A percentile compares a stretch with the other conserved stretches of the same genome.
These are phyloP conservation scores for Lasiosphaeriaceae sp. DNA, from an alignment of 495 filamentous ascomycete genomes.

Conservation along the genomic window DNA sequence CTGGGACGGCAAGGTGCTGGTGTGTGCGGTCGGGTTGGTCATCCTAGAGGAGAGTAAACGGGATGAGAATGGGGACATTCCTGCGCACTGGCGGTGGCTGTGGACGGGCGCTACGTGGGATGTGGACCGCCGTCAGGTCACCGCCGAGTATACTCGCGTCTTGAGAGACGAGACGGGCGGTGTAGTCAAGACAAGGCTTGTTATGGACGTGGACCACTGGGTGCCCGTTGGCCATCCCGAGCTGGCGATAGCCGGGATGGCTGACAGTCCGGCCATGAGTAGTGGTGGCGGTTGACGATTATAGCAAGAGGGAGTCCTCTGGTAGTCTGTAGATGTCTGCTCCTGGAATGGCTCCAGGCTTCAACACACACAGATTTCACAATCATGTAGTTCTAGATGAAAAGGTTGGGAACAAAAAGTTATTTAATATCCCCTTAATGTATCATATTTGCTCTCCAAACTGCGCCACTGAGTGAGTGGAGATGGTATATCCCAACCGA, in stretches of 20 bases:
- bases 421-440: no score
- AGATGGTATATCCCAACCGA: no score
- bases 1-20: conserved; percentile 3
- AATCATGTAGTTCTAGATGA: no score
- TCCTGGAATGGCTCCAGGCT: no score
- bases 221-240: no score
- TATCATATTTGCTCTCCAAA: no score
- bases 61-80: not conserved
- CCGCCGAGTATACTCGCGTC: conserved; percentile 3
- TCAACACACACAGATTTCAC: no score
- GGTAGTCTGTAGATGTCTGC: no score
- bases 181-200: not conserved
- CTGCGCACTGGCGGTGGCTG: not conserved
- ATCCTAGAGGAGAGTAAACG: not conserved
- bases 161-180: not conserved
- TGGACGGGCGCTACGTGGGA: conserved; percentile 1
- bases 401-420: no score
- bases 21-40: not conserved
- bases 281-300: no score
- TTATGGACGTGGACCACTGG: not conserved
- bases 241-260: not conserved
- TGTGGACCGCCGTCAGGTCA: not conserved
- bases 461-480: no score
- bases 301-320: no score
- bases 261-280: not conserved